phyloP scores from a whole-genome alignment of 2,329 filamentous ascomycete species.

The Diaporthe nobilis region DNA sequence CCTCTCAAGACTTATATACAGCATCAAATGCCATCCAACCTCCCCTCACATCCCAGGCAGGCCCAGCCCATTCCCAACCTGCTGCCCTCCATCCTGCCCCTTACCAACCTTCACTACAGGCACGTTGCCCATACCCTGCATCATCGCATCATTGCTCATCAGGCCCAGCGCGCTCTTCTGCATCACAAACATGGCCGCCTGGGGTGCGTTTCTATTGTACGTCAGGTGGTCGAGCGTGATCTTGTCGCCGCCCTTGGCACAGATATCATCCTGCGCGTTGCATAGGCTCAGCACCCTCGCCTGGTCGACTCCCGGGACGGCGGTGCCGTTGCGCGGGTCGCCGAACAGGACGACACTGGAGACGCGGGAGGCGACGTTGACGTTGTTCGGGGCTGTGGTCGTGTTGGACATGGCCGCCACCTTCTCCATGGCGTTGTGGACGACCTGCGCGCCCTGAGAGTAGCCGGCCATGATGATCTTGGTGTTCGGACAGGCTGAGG shows the following conservation, averaged over 20 bases:
- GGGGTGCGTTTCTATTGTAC: constrained; percentile 44
- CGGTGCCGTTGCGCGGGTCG: constrained; percentile 42
- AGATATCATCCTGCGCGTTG: constrained; percentile 40
- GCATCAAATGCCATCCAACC: background rate
- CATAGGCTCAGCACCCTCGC: constrained; percentile 35
- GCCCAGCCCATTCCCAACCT: constrained; percentile 25
- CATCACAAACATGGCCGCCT: constrained; percentile 49
- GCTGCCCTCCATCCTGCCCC: constrained; percentile 30
- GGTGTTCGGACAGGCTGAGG: constrained; percentile 51
- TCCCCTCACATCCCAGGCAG: constrained; percentile 13
- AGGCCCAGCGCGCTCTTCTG: constrained; percentile 46
- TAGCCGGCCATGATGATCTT: constrained; percentile 57
- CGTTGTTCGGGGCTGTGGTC: background rate
- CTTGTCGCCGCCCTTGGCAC: constrained; percentile 42
- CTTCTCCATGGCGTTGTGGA: constrained; percentile 44
- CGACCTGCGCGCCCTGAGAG: constrained; percentile 45
- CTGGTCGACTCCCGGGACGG: constrained; percentile 30
- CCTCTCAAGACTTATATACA: background rate
- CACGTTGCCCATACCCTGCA: constrained; percentile 45
- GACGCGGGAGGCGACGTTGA: constrained; percentile 20
- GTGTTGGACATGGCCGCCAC: constrained; percentile 27
- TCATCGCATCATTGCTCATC: constrained; percentile 45
- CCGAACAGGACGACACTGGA: constrained; percentile 38
- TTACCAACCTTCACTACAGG: constrained; percentile 21
- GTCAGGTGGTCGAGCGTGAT: constrained; percentile 48